Evolutionary conservation across 1,139 yeast species (phyloP).

Genomic region (Pichia sp.): DNA sequence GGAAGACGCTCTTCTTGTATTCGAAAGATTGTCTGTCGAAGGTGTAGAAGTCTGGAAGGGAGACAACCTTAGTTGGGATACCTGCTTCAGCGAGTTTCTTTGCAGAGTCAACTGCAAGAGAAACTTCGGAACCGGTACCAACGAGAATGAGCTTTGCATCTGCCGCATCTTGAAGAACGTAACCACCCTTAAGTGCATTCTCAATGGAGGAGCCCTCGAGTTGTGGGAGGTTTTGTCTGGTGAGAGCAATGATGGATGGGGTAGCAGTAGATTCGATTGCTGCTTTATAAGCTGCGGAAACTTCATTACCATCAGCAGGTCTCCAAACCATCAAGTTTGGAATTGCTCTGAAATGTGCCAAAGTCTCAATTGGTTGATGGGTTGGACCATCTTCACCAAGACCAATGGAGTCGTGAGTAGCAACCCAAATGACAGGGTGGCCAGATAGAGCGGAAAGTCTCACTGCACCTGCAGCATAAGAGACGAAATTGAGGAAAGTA

Average conservation of each 20-base stretch:
- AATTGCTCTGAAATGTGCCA: slow-evolving; percentile 95
- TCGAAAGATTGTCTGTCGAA: slow-evolving; percentile 78
- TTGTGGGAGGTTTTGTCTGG: slow-evolving; percentile 98
- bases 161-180: slow-evolving; percentile 52
- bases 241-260: slow-evolving; percentile 85
- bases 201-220: slow-evolving; percentile 89
- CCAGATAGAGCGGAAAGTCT: slow-evolving; percentile 93
- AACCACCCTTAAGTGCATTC: slow-evolving; percentile 95
- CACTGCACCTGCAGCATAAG: slow-evolving; percentile 97
- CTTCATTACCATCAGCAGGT: slow-evolving; percentile 99
- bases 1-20: slow-evolving; percentile 80
- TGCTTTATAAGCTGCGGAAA: slow-evolving; percentile 88
- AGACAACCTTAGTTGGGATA: slow-evolving; percentile 73
- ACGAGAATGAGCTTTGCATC: slow-evolving; percentile 75
- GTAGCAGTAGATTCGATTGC: slow-evolving; percentile 68
- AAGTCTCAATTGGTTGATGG: slow-evolving; percentile 98
- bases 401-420: slow-evolving; percentile 99
- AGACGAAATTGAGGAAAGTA: slow-evolving; percentile 96
- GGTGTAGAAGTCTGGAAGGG: slow-evolving; percentile 88
- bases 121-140: slow-evolving; percentile 96
- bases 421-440: slow-evolving; percentile 94
- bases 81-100: slow-evolving; percentile 56
- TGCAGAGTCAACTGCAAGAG: slow-evolving; percentile 75
- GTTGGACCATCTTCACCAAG: slow-evolving; percentile 99
- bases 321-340: slow-evolving; percentile 98